Base-by-base conservation (phyloP, 1,284 basidiomycete genomes). In the Leccinum pachyderme region DNA sequence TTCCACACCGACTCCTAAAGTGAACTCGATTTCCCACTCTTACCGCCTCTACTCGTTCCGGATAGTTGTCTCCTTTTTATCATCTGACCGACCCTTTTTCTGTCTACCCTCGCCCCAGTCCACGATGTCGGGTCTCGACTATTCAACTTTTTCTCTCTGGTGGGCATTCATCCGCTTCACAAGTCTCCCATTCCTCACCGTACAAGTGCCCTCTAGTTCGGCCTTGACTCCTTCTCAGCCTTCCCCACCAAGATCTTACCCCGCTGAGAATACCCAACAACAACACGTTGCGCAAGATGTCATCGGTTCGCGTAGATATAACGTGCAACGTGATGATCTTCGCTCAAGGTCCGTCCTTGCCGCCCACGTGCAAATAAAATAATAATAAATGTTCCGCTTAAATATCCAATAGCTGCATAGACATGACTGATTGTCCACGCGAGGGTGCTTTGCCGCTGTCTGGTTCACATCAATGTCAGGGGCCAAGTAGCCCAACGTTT, bases 311-410 rank as follows among this genome's bases (percentile, higher is more conserved):
- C 61, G 48, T 66, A 64, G 68, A 49, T 62, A 57, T 64, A 51
- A 60, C 49, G 15, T 28, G 51, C 61, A 71, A 69, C 65, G 67
- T 66, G 66, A 68, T 63, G 68, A 68, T 68, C 67, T 66, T 69
- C 67, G 63, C 65, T 62, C 65, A 66, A 62, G 66, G 68, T 68
- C 60, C 64, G 66, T 69, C 59, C 63, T 69, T 57, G 48, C 35
- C 57, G 57, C 39, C 51, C 65, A 60, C 68, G 65, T 70, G 68
- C 61, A 52, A 37, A 46, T 27, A 33, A 45, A 54, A 45, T 27
- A 45, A 41, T 41, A n/a, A 45, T 27, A 25, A 45, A 25, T 47
- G 37, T 53, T 5, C 57, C 58, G 49, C 59, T 56, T 55, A 56
- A 51, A 59, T 48, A 62, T 59, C 48, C 56, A 60, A 64, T 66